Percentiles rank a stretch among this genome's conserved stretches.
Conservation (phyloP, 208 protist species). For the Acanthamoeba triangularis region DNA sequence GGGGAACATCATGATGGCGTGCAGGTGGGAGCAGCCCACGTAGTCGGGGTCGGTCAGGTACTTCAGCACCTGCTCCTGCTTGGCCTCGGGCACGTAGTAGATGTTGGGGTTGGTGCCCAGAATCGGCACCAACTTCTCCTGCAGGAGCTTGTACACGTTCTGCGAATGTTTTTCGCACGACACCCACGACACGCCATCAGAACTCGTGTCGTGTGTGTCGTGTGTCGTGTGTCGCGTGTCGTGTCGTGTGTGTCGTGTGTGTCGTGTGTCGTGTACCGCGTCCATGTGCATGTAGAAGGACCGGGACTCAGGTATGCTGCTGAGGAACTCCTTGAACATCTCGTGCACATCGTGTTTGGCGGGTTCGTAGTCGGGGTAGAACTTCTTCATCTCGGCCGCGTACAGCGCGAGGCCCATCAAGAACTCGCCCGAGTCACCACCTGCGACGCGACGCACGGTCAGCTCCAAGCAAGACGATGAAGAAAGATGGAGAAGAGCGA, state of each 20-base stretch:
- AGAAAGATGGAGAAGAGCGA: background rate
- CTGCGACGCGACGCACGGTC: background rate
- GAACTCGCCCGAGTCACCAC: slow-evolving; percentile 57
- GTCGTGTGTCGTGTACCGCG: background rate
- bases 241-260: background rate
- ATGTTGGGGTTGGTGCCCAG: slow-evolving; percentile 44
- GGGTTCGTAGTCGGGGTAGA: slow-evolving; percentile 45
- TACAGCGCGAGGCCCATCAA: slow-evolving; percentile 47
- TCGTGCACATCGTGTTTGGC: slow-evolving; percentile 2
- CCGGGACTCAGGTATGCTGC: background rate
- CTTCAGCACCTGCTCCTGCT: slow-evolving; percentile 15
- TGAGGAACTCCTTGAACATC: slow-evolving; percentile 43
- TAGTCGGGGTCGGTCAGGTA: slow-evolving; percentile 17
- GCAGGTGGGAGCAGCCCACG: slow-evolving; percentile 42
- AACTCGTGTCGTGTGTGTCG: background rate
- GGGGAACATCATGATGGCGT: slow-evolving; percentile 53
- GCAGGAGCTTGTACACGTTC: slow-evolving; percentile 22
- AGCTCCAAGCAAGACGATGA: too few relatives aligned
- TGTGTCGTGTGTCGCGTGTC: background rate
- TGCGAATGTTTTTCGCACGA: background rate
- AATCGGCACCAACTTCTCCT: background rate
- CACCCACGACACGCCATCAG: too few relatives aligned
- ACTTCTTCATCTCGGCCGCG: slow-evolving; percentile 19
- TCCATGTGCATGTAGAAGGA: slow-evolving; percentile 69
- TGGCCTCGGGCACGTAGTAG: slow-evolving; percentile 43